Evolutionary conservation across 2,329 filamentous ascomycete species (phyloP).

Genomic region (Nothomitra cinnamomea): DNA sequence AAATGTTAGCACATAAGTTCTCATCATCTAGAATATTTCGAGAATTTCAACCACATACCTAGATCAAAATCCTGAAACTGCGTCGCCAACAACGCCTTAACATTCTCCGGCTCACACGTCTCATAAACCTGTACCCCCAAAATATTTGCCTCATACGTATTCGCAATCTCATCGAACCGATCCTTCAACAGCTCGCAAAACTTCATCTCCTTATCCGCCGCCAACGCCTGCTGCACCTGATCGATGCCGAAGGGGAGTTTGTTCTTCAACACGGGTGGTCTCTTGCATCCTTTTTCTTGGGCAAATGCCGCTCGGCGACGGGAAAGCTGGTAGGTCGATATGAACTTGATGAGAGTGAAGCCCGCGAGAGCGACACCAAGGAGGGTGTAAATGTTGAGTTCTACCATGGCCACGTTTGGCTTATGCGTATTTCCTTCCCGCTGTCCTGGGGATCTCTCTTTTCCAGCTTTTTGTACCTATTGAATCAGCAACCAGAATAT

Average conservation of each 20-base stretch:
- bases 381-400: too few species aligned
- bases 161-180: background rate
- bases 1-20: constrained; percentile 16
- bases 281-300: too few species aligned
- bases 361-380: too few species aligned
- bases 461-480: too few species aligned
- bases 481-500: too few species aligned
- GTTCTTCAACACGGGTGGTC: background rate
- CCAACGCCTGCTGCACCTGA: background rate
- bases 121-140: too few species aligned
- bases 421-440: too few species aligned
- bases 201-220: background rate
- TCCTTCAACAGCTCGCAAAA: background rate
- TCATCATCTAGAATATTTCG: constrained; percentile 14
- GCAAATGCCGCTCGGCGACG: too few species aligned
- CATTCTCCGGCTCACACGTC: constrained; percentile 73
- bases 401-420: too few species aligned
- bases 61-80: constrained; percentile 81
- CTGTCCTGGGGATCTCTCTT: too few species aligned
- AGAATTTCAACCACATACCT: constrained; percentile 45
- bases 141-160: background rate
- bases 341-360: too few species aligned
- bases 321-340: too few species aligned
- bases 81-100: constrained; percentile 76
- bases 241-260: constrained; percentile 1